phyloP scores from a whole-genome alignment of 352 stramenopile genomes.

The Pythium aristosporum region DNA sequence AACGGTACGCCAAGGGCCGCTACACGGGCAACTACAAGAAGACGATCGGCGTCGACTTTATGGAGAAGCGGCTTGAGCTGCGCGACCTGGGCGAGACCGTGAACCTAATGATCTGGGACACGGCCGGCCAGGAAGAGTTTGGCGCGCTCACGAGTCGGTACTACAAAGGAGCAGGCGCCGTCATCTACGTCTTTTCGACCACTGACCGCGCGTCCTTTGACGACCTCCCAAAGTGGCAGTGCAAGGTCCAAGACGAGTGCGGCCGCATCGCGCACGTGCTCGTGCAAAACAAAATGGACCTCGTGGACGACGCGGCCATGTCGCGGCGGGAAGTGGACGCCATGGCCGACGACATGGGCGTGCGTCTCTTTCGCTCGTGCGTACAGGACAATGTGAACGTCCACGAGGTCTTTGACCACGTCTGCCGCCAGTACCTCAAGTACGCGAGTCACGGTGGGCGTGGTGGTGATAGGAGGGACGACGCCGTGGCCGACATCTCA shows the following conservation, averaged over 20 bases:
- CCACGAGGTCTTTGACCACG: constrained; percentile 64
- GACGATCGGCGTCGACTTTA: constrained; percentile 84
- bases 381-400: constrained; percentile 79
- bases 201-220: constrained; percentile 73
- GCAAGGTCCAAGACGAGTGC: constrained; percentile 70
- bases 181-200: constrained; percentile 79
- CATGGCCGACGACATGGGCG: constrained; percentile 57
- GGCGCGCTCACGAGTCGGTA: constrained; percentile 77
- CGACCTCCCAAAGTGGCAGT: constrained; percentile 65
- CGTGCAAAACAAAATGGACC: constrained; percentile 78
- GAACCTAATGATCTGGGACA: constrained; percentile 85
- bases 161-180: constrained; percentile 70
- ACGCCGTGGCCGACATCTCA: constrained; percentile 56
- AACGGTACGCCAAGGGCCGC: constrained; percentile 69
- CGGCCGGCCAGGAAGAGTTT: constrained; percentile 79
- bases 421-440: constrained; percentile 55
- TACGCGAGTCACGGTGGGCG: constrained; percentile 26
- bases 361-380: constrained; percentile 58
- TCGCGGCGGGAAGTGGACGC: constrained; percentile 56
- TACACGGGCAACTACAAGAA: constrained; percentile 87
- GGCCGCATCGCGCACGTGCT: constrained; percentile 63
- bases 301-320: constrained; percentile 63
- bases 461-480: constrained; percentile 17
- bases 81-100: constrained; percentile 59
- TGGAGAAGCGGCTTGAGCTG: constrained; percentile 75